Conservation (phyloP, 2,329 filamentous ascomycete species). For the Diaporthe velutina region DNA sequence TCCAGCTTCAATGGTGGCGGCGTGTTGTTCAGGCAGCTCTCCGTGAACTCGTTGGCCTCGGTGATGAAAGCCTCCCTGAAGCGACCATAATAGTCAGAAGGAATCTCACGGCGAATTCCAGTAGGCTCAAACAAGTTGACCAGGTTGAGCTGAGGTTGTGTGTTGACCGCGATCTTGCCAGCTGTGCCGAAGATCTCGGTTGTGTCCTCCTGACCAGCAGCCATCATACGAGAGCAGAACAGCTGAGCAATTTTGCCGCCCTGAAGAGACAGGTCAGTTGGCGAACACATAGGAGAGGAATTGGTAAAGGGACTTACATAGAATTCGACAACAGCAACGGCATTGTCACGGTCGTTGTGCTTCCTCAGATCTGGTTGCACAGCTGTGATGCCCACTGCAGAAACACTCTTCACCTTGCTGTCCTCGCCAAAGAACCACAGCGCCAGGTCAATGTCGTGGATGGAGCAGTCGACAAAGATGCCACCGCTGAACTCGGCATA, state of each 20-base stretch:
- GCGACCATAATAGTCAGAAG: conserved; percentile 30
- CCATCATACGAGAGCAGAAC: conserved; percentile 76
- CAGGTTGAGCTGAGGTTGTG: conserved; percentile 57
- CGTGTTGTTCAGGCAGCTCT: conserved; percentile 29
- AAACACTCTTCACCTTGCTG: conserved; percentile 66
- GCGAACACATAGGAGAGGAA: background rate
- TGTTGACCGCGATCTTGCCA: conserved; percentile 73
- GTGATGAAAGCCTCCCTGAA: conserved; percentile 35
- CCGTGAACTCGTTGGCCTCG: conserved; percentile 39
- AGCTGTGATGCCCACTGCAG: conserved; percentile 69
- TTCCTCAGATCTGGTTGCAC: conserved; percentile 69
- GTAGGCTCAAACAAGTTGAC: conserved; percentile 20
- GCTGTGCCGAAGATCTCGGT: conserved; percentile 77
- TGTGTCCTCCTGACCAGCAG: conserved; percentile 75
- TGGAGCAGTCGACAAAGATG: conserved; percentile 79
- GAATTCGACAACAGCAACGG: conserved; percentile 75
- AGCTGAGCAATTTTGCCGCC: conserved; percentile 74
- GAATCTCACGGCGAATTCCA: conserved; percentile 29
- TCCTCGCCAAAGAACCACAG: conserved; percentile 72
- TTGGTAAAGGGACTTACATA: conserved; percentile 40
- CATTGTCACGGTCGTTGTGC: conserved; percentile 73
- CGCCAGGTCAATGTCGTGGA: conserved; percentile 77
- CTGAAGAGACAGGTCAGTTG: conserved; percentile 41
- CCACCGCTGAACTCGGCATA: conserved; percentile 76
- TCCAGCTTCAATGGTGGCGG: conserved; percentile 31